Percentiles rank a stretch among this genome's conserved stretches.
phyloP scores from a whole-genome alignment of 148 eudicot genomes.

The Spergularia marina region DNA sequence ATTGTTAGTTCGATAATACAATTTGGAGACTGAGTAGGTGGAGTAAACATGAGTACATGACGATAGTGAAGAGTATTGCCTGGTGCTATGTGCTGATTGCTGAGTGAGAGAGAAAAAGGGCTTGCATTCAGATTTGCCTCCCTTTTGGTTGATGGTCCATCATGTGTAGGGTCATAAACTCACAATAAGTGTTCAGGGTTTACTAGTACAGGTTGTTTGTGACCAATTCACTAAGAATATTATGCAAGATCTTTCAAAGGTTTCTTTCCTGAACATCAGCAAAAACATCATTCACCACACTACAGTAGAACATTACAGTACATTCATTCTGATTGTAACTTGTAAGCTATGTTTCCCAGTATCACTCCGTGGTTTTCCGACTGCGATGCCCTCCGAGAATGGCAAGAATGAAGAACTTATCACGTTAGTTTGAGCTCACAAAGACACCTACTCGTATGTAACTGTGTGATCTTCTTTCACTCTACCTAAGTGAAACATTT shows the following conservation, averaged over 20 bases:
- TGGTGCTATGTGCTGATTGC: neutral
- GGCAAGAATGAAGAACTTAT: no score
- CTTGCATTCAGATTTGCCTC: neutral
- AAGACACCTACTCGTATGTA: no score
- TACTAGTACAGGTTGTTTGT: constrained; percentile 1
- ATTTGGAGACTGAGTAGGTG: neutral
- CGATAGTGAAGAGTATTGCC: neutral
- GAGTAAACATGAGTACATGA: constrained; percentile 5
- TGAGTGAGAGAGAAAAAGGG: neutral
- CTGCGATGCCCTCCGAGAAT: no score
- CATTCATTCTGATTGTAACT: no score
- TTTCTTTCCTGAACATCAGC: no score
- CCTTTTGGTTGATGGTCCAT: neutral
- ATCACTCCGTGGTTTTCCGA: no score
- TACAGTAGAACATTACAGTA: no score
- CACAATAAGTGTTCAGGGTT: neutral
- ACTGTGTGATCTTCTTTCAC: no score
- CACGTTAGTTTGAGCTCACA: no score
- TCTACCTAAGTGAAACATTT: no score
- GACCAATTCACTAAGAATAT: neutral
- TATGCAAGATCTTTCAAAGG: neutral
- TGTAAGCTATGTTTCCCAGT: no score
- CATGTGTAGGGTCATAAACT: neutral
- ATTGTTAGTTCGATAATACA: neutral
- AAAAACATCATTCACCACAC: no score